Percentiles rank a stretch among this genome's conserved stretches.
These are phyloP conservation scores for Syzygium syzygioides DNA, from an alignment of 441 rosid genomes.

Conservation along the genomic window DNA sequence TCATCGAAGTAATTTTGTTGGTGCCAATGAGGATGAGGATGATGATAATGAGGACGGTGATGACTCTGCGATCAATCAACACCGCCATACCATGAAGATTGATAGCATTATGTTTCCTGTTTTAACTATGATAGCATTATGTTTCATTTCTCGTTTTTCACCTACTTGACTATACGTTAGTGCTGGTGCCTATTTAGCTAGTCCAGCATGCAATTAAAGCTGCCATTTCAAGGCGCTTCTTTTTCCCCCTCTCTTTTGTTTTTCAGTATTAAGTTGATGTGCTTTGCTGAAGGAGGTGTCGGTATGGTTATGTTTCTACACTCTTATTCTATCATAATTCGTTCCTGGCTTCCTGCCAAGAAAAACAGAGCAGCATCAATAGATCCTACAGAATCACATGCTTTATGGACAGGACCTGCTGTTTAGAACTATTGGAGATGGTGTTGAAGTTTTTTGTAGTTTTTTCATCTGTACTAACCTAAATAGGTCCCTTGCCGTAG, in stretches of 20 bases:
- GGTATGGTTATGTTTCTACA: background rate
- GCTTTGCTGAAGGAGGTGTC: background rate
- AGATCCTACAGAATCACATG: background rate
- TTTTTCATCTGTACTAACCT: background rate
- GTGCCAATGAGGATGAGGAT: constrained; percentile 30
- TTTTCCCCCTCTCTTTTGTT: background rate
- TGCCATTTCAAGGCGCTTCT: background rate
- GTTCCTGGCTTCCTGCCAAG: background rate
- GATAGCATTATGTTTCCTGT: background rate
- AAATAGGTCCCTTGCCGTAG: background rate
- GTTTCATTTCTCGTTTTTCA: no score
- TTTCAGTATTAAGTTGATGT: background rate
- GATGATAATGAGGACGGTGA: constrained; percentile 46
- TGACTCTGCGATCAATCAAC: constrained; percentile 65
- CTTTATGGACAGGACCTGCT: background rate
- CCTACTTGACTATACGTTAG: no score
- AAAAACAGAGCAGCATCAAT: background rate
- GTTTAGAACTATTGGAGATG: background rate
- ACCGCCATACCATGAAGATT: constrained; percentile 62
- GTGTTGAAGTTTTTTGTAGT: background rate
- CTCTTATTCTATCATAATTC: background rate
- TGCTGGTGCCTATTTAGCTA: no score
- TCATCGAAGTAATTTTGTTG: constrained; percentile 88
- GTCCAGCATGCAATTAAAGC: no score
- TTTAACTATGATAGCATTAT: background rate